Evolutionary conservation across 2,329 filamentous ascomycete species (phyloP).

Genomic region (Aspergillus ochraceus): DNA sequence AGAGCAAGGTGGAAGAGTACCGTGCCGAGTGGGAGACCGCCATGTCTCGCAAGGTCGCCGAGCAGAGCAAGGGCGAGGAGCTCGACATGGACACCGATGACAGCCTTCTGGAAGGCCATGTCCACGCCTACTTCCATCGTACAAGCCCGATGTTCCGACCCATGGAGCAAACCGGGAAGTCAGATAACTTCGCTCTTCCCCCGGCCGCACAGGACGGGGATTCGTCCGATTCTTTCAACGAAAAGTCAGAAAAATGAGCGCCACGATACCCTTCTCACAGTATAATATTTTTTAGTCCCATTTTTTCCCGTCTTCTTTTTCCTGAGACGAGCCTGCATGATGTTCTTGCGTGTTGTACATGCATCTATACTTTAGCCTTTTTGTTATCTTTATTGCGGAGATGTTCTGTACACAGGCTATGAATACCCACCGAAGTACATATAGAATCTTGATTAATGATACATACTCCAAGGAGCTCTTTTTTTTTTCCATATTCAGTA

Average conservation of each 20-base stretch:
- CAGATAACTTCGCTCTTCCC: constrained; percentile 35
- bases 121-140: constrained; percentile 56
- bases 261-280: constrained; percentile 14
- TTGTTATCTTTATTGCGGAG: constrained; percentile 1
- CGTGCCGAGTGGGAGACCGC: constrained; percentile 56
- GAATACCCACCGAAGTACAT: constrained; percentile 8
- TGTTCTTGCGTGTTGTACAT: constrained; percentile 3
- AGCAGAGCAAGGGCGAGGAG: constrained; percentile 44
- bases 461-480: not conserved
- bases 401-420: not conserved
- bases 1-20: constrained; percentile 83
- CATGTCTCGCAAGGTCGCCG: constrained; percentile 49
- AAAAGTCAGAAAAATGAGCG: constrained; percentile 22
- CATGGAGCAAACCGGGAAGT: constrained; percentile 33
- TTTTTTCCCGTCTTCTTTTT: constrained; percentile 1
- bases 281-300: constrained; percentile 6
- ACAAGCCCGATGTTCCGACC: constrained; percentile 48
- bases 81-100: constrained; percentile 45
- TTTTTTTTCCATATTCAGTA: not conserved
- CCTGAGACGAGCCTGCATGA: not conserved
- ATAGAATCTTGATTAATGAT: constrained; percentile 10
- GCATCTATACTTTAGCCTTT: constrained; percentile 6
- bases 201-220: constrained; percentile 32
- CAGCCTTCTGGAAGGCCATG: constrained; percentile 49
- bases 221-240: constrained; percentile 22